Evolutionary conservation across 208 protist genomes (phyloP).

Genomic region (Acanthamoeba castellanii): DNA sequence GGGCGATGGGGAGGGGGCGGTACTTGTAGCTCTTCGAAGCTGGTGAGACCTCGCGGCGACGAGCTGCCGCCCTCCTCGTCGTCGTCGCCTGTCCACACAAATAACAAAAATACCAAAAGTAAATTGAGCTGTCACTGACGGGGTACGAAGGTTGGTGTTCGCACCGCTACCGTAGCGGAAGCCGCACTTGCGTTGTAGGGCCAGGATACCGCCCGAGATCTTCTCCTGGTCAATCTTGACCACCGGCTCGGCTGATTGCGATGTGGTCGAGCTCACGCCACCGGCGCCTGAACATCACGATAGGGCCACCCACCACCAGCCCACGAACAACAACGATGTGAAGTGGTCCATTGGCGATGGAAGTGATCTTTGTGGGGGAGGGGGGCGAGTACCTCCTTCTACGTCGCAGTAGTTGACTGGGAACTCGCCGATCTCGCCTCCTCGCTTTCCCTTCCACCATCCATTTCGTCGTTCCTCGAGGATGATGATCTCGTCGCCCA

Average conservation of each 20-base stretch:
- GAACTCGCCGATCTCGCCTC: slow-evolving; percentile 72
- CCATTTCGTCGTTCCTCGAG: slow-evolving; percentile 77
- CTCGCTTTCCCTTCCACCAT: slow-evolving; percentile 78
- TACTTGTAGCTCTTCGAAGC: too few species aligned
- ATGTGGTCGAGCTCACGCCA: background rate
- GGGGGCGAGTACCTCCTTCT: background rate
- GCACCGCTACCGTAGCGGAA: background rate
- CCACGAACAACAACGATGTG: too few species aligned
- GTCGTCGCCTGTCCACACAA: background rate
- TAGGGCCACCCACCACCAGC: too few species aligned
- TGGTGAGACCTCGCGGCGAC: too few species aligned
- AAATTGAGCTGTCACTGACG: too few species aligned
- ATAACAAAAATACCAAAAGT: too few species aligned
- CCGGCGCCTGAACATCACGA: too few species aligned
- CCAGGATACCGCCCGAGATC: background rate
- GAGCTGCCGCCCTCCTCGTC: too few species aligned
- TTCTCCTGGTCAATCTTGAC: slow-evolving; percentile 19
- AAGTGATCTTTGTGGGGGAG: too few species aligned
- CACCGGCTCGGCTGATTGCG: background rate
- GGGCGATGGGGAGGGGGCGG: too few species aligned
- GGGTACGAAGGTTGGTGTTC: too few species aligned
- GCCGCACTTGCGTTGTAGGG: background rate
- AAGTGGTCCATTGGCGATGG: too few species aligned
- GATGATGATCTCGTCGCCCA: slow-evolving; percentile 77
- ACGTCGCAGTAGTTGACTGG: slow-evolving; percentile 80